These are phyloP conservation scores for Smallanthus sonchifolius DNA, from an alignment of 129 eudicot species.

Conservation along the genomic window DNA sequence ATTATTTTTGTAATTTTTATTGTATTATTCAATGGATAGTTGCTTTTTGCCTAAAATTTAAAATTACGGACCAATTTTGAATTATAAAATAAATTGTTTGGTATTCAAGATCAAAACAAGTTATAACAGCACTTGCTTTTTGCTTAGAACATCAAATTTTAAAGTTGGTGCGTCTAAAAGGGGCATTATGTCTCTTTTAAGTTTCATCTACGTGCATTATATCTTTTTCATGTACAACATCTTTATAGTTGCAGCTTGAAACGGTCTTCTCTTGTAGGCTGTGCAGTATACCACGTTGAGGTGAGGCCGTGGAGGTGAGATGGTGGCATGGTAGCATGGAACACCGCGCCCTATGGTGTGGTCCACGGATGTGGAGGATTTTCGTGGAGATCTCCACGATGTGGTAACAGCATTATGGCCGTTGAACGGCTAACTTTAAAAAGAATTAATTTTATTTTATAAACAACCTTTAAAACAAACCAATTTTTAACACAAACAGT, in stretches of 20 bases:
- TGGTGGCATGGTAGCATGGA: no score
- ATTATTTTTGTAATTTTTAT: neutral
- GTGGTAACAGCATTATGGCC: no score
- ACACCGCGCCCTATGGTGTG: no score
- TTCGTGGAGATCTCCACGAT: no score
- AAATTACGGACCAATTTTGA: neutral
- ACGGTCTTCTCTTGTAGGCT: neutral
- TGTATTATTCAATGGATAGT: neutral
- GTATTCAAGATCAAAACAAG: neutral
- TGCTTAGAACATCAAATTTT: neutral
- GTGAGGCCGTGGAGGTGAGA: no score
- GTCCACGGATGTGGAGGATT: no score
- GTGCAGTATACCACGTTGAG: no score
- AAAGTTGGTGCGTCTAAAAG: slow-evolving; percentile 27
- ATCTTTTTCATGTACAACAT: neutral
- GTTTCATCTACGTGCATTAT: slow-evolving; percentile 7
- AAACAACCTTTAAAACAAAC: no score
- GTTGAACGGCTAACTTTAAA: no score
- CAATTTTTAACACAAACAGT: no score
- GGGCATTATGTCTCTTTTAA: slow-evolving; percentile 14
- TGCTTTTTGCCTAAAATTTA: neutral
- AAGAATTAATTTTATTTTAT: no score
- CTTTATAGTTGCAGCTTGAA: neutral
- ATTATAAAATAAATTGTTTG: neutral
- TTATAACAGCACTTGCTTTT: neutral